Evolutionary conservation across 208 protist species (phyloP).

Genomic region (Trypanosoma rangeli): DNA sequence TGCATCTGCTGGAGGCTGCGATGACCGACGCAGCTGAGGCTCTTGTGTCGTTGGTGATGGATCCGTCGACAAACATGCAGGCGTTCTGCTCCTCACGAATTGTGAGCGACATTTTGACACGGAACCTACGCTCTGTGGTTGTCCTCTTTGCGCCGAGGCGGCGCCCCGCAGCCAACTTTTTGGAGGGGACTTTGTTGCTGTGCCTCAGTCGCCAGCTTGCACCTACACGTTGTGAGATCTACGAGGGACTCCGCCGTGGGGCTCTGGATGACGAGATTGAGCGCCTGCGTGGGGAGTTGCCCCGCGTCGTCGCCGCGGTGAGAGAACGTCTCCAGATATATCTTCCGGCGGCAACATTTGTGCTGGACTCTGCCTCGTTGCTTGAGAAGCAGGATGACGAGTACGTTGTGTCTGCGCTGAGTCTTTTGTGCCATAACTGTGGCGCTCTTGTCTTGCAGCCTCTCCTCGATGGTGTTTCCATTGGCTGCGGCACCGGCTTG

Average conservation of each 20-base stretch:
- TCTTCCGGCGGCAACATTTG: constrained; percentile 46
- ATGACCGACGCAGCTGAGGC: constrained; percentile 43
- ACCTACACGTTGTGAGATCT: constrained; percentile 54
- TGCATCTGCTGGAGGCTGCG: constrained; percentile 44
- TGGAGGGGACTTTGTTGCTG: constrained; percentile 68
- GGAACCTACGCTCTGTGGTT: constrained; percentile 45
- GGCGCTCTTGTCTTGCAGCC: constrained; percentile 72
- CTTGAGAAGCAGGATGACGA: constrained; percentile 39
- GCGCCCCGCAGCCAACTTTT: constrained; percentile 42
- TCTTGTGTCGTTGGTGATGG: constrained; percentile 26
- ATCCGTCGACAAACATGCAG: constrained; percentile 19
- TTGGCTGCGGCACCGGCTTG: constrained; percentile 77
- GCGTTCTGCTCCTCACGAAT: constrained; percentile 57
- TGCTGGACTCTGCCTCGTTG: constrained; percentile 40
- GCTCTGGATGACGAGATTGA: constrained; percentile 47
- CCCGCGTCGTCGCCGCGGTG: constrained; percentile 43
- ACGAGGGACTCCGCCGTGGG: constrained; percentile 35
- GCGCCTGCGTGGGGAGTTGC: constrained; percentile 39
- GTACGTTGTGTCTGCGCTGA: constrained; percentile 54
- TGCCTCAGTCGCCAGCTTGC: constrained; percentile 45
- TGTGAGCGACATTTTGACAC: constrained; percentile 42
- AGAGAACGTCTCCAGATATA: constrained; percentile 45
- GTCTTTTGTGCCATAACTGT: constrained; percentile 57
- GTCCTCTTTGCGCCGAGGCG: constrained; percentile 69
- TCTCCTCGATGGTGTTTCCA: constrained; percentile 62